Evolutionary conservation across 495 filamentous ascomycete genomes (phyloP), one percentile per base, ranked within the genome.

Genomic region (Hyaloscypha hepaticicola): DNA sequence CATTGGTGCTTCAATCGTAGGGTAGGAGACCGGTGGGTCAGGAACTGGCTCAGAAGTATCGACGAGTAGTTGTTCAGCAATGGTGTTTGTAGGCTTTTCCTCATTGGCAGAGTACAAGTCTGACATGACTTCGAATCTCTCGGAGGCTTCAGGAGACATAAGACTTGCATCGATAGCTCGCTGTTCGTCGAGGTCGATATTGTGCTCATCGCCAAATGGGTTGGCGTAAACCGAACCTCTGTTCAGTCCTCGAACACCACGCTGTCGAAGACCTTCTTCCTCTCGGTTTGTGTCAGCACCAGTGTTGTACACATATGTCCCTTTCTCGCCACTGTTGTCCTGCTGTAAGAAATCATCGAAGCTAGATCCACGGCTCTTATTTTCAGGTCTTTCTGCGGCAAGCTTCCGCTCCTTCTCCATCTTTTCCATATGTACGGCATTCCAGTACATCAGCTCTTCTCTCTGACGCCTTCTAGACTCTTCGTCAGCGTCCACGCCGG

Each of bases 361-460:
- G 33, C 71, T 80, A 0, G 76, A 75, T 58, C 72, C 73, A 33
- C 73, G 70, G 59, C 57, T 67, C 45, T 61, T 63, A 27, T 64
- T 69, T 9, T 52, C 64, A 1, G 69, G 64, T 58, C 64, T 58
- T 22, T 67, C 64, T 49, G 21, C 56, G 14, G n/a, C 25, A 9
- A 66, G 34, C 33, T 60, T 59, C 26, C 59, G 29, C 28, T 73
- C 71, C 26, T 58, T 63, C 16, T 27, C 63, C 34, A 65, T n/a
- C 25, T 73, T 73, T 55, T 73, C 71, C 16, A 70, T 27, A 53
- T 63, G 70, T 1, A 72, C 62, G 28, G 78, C 70, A 63, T 87
- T 87, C 82, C 88, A 88, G 61, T 88, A 89, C 74, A 88, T 78
- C 26, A 93, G 78, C 70, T 96, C 91, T 67, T 90, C 88, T 48